Conservation (phyloP, 129 eudicot species). For the Flaveria brownii region DNA sequence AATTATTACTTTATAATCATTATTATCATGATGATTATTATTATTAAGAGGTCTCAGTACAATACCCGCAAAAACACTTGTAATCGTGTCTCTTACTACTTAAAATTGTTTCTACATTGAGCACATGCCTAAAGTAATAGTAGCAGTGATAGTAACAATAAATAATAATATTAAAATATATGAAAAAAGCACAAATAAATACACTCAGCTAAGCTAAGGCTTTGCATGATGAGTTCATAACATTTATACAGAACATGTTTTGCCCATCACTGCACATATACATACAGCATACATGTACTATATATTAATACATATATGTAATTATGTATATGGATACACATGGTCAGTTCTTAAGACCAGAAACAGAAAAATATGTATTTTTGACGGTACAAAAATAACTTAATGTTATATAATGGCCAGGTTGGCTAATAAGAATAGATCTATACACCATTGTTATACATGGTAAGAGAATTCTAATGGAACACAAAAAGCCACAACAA, state of each 20-base stretch:
- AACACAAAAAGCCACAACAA: slow-evolving; percentile 13
- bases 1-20: too few species aligned
- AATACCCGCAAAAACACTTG: too few species aligned
- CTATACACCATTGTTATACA: slow-evolving; percentile 32
- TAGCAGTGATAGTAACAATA: too few species aligned
- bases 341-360: neutral
- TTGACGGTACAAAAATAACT: slow-evolving; percentile 8
- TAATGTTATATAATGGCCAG: neutral
- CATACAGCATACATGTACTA: neutral
- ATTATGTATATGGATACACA: neutral
- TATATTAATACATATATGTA: neutral
- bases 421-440: slow-evolving; percentile 22
- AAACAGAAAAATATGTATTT: neutral
- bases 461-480: neutral
- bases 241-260: neutral
- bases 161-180: too few species aligned
- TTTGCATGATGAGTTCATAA: neutral
- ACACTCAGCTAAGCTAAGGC: neutral
- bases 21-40: too few species aligned
- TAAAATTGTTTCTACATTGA: too few species aligned
- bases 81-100: too few species aligned
- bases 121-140: too few species aligned
- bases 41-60: too few species aligned
- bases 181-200: too few species aligned
- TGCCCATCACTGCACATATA: neutral